A percentile compares a stretch with the other conserved stretches of the same genome.
These are phyloP conservation scores for Mitragyna speciosa DNA, from an alignment of 257 asterid species.

Conservation along the genomic window DNA sequence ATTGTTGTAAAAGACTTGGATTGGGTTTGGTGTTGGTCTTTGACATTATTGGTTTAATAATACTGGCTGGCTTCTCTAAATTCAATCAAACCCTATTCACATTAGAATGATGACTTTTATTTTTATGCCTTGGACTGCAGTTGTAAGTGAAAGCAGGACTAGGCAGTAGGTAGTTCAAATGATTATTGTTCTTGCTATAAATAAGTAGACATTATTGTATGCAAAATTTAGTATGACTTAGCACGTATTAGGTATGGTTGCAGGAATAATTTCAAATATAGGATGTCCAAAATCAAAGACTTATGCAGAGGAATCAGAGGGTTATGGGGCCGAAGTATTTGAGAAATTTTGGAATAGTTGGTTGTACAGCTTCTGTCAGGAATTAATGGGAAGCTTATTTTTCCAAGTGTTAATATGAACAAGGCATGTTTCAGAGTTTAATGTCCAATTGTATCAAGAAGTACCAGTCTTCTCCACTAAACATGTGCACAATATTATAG, in stretches of 20 bases:
- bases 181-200: neutral
- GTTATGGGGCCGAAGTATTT: conserved; percentile 12
- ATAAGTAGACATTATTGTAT: neutral
- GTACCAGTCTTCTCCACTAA: conserved; percentile 1
- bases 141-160: neutral
- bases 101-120: neutral
- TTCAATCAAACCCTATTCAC: neutral
- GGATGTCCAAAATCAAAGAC: neutral
- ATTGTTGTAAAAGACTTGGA: neutral
- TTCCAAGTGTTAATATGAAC: neutral
- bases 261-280: conserved; percentile 2
- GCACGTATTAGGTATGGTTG: conserved; percentile 14
- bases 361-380: neutral
- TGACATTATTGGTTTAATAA: neutral
- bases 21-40: neutral
- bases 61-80: neutral
- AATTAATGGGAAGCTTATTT: conserved; percentile 3
- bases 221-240: neutral
- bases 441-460: conserved; percentile 24
- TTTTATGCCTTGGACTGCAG: neutral
- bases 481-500: conserved; percentile 30
- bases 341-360: neutral
- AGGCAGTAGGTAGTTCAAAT: neutral
- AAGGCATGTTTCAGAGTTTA: conserved; percentile 24
- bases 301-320: neutral